Evolutionary conservation across 192 early-diverging fungal genomes (phyloP), one percentile per base, ranked within the genome.

Genomic region (Coemansia sp.): DNA sequence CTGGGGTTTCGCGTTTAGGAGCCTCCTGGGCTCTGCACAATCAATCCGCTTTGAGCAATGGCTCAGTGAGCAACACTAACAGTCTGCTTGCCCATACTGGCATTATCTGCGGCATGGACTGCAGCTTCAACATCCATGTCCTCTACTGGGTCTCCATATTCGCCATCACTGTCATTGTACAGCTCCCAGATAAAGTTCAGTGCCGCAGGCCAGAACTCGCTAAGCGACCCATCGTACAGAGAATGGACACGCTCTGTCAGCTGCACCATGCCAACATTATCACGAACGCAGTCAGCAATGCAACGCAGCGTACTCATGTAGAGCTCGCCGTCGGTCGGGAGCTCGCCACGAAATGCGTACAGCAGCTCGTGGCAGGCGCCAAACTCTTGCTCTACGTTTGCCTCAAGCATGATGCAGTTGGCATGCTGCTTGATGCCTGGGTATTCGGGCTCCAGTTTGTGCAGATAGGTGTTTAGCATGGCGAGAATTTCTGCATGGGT

Each of bases 311-410:
- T 73, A 20, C 52, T 56, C 67, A 79, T 55, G 49, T 79, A 79
- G 48, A 79, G 67, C 14, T 73, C 67, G 11, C 71, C 70, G 34
- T 79, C 76, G 2, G 53, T 29, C 11, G 76, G 76, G 36, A 79
- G 71, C 54, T 68, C 60, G 61, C 64, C 62, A 56, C 76, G 76
- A 55, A 79, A 65, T n/a, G 60, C 40, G 56, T 63, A 56, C 41
- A 79, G 62, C 4, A 45, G 64, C 63, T 79, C 71, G 41, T 66
- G 68, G 49, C 61, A 64, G 3, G 70, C 57, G 41, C 61, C 71
- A 59, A 70, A 72, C 61, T 79, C 76, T 56, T 79, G 70, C 22
- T 48, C 65, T n/a, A 79, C 59, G 41, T 79, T 79, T 1, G 76
- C 66, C 22, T 79, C 71, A 9, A 79, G 71, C 71, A 73, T 79